A percentile compares a stretch with the other conserved stretches of the same genome.
Conservation (phyloP, 345 rosid species). For the Litchi chinensis region DNA sequence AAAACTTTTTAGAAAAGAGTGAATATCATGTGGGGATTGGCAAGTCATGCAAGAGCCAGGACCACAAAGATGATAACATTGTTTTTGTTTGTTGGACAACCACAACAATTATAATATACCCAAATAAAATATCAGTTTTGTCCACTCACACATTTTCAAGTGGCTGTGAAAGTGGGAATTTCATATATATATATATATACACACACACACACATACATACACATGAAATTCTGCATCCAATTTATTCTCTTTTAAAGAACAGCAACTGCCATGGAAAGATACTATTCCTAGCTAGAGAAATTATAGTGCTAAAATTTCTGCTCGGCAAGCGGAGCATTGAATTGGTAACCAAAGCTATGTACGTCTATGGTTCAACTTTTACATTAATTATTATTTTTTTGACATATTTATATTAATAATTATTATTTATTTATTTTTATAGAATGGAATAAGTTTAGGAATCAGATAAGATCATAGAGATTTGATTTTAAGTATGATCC, state of each 20-base stretch:
- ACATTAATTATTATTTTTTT: too few relatives aligned
- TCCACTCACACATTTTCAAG: conserved; percentile 1
- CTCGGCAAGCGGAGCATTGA: conserved; percentile 5
- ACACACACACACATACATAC: neutral
- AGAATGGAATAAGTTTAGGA: too few relatives aligned
- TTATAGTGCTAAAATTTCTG: neutral
- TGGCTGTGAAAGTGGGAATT: neutral
- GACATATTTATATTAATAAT: too few relatives aligned
- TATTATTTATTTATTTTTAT: too few relatives aligned
- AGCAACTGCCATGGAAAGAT: neutral
- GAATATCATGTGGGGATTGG: neutral
- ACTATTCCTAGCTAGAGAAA: neutral
- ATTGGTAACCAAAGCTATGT: neutral
- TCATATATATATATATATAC: neutral
- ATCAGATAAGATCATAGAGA: too few relatives aligned
- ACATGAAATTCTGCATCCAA: neutral
- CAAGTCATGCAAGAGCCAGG: conserved; percentile 11
- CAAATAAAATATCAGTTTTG: neutral
- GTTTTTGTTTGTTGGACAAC: conserved; percentile 23
- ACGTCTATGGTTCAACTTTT: too few relatives aligned
- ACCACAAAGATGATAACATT: conserved; percentile 31
- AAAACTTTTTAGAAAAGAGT: neutral
- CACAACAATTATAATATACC: conserved; percentile 7
- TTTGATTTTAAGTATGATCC: too few relatives aligned
- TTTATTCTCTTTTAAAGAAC: conserved; percentile 9